These are phyloP conservation scores for Monilinia polystroma DNA, from an alignment of 2,329 filamentous ascomycete species.

Conservation along the genomic window DNA sequence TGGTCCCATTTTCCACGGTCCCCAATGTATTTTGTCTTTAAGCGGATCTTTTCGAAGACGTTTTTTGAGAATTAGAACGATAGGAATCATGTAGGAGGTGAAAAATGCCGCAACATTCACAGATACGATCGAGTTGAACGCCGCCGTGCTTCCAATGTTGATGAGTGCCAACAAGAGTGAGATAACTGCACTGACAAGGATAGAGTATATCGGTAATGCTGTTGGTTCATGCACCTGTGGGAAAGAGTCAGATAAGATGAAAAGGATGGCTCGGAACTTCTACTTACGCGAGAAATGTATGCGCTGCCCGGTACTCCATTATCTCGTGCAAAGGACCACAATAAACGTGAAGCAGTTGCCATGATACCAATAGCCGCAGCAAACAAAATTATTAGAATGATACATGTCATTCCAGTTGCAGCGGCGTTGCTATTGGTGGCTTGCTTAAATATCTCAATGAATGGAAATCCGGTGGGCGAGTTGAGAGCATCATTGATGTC, in stretches of 20 bases:
- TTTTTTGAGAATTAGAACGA: slow-evolving; percentile 45
- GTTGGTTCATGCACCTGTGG: slow-evolving; percentile 31
- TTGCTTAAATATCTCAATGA: slow-evolving; percentile 53
- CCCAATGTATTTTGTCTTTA: slow-evolving; percentile 24
- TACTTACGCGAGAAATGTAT: slow-evolving; percentile 42
- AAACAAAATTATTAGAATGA: slow-evolving; percentile 44
- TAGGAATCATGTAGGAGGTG: slow-evolving; percentile 46
- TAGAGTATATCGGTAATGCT: slow-evolving; percentile 30
- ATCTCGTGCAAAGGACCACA: slow-evolving; percentile 48
- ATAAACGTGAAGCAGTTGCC: slow-evolving; percentile 42
- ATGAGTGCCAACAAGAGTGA: slow-evolving; percentile 42
- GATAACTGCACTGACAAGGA: slow-evolving; percentile 40
- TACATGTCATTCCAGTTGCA: slow-evolving; percentile 48
- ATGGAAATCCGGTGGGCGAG: slow-evolving; percentile 45
- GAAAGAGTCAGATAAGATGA: slow-evolving; percentile 6
- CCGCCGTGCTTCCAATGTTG: slow-evolving; percentile 44
- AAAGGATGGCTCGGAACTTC: neutral
- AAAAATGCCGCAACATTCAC: slow-evolving; percentile 47
- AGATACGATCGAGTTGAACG: slow-evolving; percentile 48
- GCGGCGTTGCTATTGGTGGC: slow-evolving; percentile 47
- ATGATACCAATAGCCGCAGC: slow-evolving; percentile 43
- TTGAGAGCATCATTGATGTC: slow-evolving; percentile 42
- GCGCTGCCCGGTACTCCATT: slow-evolving; percentile 44
- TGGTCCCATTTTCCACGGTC: slow-evolving; percentile 23
- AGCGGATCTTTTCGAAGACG: slow-evolving; percentile 38